These are phyloP conservation scores for Buddleja alternifolia DNA, from an alignment of 257 asterid genomes.

Conservation along the genomic window DNA sequence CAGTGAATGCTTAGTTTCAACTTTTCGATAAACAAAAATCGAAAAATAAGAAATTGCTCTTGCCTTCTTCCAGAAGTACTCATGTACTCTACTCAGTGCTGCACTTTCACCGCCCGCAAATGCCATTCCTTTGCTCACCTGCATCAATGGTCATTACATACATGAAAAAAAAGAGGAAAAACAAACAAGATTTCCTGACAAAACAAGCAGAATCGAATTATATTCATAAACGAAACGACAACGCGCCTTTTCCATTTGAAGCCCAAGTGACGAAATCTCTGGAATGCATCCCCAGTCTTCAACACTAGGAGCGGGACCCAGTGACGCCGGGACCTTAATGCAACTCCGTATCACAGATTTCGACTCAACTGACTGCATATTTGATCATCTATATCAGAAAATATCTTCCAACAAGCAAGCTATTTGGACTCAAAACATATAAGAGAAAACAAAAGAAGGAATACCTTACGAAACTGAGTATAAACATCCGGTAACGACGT, in stretches of 20 bases:
- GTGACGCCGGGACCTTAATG: conserved; percentile 63
- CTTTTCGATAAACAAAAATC: neutral
- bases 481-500: conserved; percentile 74
- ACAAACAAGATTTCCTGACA: too few relatives aligned
- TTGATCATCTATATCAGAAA: conserved; percentile 32
- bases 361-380: conserved; percentile 73
- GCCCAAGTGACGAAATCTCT: conserved; percentile 63
- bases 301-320: conserved; percentile 76
- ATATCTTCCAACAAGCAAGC: conserved; percentile 17
- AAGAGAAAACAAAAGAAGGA: neutral
- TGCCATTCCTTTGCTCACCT: conserved; percentile 81
- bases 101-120: conserved; percentile 94
- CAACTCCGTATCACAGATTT: conserved; percentile 67
- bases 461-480: conserved; percentile 95
- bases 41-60: neutral
- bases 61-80: conserved; percentile 96
- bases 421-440: neutral
- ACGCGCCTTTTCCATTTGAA: conserved; percentile 64
- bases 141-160: conserved; percentile 16
- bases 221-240: conserved; percentile 11
- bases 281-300: conserved; percentile 88
- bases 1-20: too few relatives aligned
- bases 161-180: too few relatives aligned
- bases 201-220: neutral
- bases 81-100: conserved; percentile 78